Base-by-base conservation (phyloP, 441 rosid species). In the Iberis amara region DNA sequence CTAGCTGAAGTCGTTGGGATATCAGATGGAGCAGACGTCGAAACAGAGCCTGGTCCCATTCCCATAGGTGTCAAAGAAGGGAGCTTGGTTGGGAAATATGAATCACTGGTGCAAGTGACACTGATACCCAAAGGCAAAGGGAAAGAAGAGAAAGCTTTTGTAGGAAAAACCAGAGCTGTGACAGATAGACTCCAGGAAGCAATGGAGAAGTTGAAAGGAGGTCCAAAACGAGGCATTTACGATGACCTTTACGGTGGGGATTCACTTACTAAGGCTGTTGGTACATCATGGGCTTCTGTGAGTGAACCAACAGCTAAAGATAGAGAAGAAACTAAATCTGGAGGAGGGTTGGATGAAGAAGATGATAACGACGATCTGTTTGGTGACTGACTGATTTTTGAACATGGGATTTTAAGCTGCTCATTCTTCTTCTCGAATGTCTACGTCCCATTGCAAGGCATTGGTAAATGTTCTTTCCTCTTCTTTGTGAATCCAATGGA, bases 1-100 rank as follows among this genome's bases (percentile, higher is more conserved):
- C 75, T 86, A 49, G 85, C 83, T 53, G 89, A 92, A 64, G 80
- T 92, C 32, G 97, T 86, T 59, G 99, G 99, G 41, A 33, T 75
- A 62, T 92, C 99, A n/a, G 99, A 92, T 75, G 97, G 96, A 40
- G 92, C 76, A 1, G 99, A 84, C 61, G 94, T 86, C 48, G 97
- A 81, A 64, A 92, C 97, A 9, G 97, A 82, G 75, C 89, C 96
- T 33, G 99, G 96, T 69, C 98, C 95, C 0, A n/a, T 77, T 69
- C 98, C 95, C 0, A n/a, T 77, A 6, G 95, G 87, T 31, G 92
- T 91, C 55, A 91, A 75, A 63, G 98, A 91, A 75, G 98, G 98
- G 71, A 91, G 95, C 56, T 86, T 91, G n/a, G 94, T 88, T 45
- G 98, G 98, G 57, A 88, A 88, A 68, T 88, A 91, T 27, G 94